phyloP scores from a whole-genome alignment of 2,329 filamentous ascomycete species.

The Pyrenophora teres region DNA sequence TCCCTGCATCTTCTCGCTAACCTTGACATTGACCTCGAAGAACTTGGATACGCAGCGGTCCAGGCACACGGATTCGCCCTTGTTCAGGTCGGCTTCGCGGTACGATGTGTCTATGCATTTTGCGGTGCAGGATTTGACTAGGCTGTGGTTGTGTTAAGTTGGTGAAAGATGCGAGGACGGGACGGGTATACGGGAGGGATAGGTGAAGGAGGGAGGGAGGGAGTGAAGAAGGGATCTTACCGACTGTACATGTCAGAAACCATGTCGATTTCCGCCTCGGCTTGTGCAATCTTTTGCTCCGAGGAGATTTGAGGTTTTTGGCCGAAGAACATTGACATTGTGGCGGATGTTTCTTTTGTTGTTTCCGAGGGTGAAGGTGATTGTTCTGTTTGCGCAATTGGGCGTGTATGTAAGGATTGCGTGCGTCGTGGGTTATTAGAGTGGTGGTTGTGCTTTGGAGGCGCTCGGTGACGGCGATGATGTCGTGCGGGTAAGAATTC shows the following conservation, averaged over 20 bases:
- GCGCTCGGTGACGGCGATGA: no score
- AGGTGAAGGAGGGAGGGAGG: neutral
- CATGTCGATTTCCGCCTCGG: conserved; percentile 97
- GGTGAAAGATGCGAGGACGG: conserved; percentile 4
- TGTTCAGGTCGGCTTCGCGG: conserved; percentile 96
- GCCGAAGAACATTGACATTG: conserved; percentile 55
- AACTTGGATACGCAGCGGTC: conserved; percentile 98
- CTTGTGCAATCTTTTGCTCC: conserved; percentile 94
- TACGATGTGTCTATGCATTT: conserved; percentile 95
- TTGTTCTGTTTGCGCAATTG: no score
- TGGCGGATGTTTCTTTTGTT: neutral
- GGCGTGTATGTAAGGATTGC: neutral
- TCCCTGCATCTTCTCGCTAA: conserved; percentile 93
- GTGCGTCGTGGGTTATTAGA: no score
- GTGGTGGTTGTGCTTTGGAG: no score
- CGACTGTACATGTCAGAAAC: conserved; percentile 98
- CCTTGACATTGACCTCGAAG: conserved; percentile 98
- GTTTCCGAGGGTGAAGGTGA: no score
- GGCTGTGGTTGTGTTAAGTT: conserved; percentile 59
- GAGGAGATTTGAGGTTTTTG: conserved; percentile 83
- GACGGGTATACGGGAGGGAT: neutral
- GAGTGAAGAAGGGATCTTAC: conserved; percentile 55
- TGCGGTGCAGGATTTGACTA: conserved; percentile 85
- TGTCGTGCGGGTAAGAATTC: no score
- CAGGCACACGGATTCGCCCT: conserved; percentile 97